phyloP scores from a whole-genome alignment of 1,284 basidiomycete species.

The Naganishia albida region DNA sequence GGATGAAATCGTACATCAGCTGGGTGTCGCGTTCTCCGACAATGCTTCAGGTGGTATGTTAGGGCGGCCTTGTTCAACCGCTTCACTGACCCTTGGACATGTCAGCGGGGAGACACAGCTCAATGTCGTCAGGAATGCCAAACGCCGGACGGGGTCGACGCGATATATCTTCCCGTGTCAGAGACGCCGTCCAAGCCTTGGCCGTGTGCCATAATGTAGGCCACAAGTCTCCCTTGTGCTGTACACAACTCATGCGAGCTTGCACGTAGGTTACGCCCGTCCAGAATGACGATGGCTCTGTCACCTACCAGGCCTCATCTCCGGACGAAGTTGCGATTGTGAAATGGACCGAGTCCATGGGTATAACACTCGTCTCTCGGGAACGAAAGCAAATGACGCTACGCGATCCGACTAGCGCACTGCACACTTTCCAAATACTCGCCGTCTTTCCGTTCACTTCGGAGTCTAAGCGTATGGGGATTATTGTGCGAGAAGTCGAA shows the following conservation, averaged over 20 bases:
- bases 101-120: constrained; percentile 41
- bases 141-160: constrained; percentile 78
- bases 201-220: constrained; percentile 94
- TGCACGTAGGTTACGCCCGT: constrained; percentile 82
- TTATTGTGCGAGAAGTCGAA: constrained; percentile 78
- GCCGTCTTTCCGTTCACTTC: constrained; percentile 98
- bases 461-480: constrained; percentile 98
- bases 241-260: not conserved
- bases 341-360: constrained; percentile 94
- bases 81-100: not conserved
- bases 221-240: constrained; percentile 24
- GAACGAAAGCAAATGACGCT: constrained; percentile 85
- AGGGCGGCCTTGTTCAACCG: not conserved
- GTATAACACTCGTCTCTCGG: constrained; percentile 80
- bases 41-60: constrained; percentile 41
- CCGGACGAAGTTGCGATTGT: constrained; percentile 99
- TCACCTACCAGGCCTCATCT: constrained; percentile 97
- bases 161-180: constrained; percentile 93
- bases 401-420: constrained; percentile 65
- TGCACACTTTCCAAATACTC: constrained; percentile 78
- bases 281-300: constrained; percentile 83
- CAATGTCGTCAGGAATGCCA: constrained; percentile 35
- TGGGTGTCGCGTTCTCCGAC: constrained; percentile 74
- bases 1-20: constrained; percentile 93
- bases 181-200: constrained; percentile 87